A percentile compares a stretch with the other conserved stretches of the same genome.
Evolutionary conservation across 2,329 filamentous ascomycete genomes (phyloP).

Genomic region (Exophiala dermatitidis): DNA sequence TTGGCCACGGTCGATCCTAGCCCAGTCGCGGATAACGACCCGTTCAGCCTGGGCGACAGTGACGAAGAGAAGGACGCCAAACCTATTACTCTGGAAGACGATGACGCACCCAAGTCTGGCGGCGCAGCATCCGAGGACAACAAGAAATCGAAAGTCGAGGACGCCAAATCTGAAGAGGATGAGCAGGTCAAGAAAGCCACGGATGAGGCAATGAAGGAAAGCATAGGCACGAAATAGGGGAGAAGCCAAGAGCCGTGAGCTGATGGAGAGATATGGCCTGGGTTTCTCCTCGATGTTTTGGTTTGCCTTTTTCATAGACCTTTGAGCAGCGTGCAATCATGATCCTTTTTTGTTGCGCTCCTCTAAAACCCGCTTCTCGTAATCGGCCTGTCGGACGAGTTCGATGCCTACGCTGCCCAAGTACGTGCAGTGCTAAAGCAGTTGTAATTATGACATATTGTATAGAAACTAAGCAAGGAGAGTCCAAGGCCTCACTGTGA

Average conservation of each 20-base stretch:
- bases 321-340: no score
- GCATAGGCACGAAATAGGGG: constrained; percentile 12
- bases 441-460: no score
- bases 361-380: no score
- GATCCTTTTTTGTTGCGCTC: no score
- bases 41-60: constrained; percentile 91
- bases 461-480: no score
- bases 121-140: constrained; percentile 25
- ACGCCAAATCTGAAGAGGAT: constrained; percentile 27
- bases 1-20: constrained; percentile 76
- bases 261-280: background rate
- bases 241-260: background rate
- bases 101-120: constrained; percentile 35
- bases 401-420: no score
- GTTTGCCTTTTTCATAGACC: no score
- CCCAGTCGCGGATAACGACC: constrained; percentile 84
- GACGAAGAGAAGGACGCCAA: constrained; percentile 83
- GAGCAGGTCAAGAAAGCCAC: constrained; percentile 61
- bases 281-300: no score
- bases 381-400: no score
- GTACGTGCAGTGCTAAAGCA: no score
- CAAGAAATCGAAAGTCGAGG: constrained; percentile 42
- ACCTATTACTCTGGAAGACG: constrained; percentile 52
- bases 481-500: no score
- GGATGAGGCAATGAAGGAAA: constrained; percentile 39